Base-by-base conservation (phyloP, 495 filamentous ascomycete species). In the Aspergillus carlsbadensis region DNA sequence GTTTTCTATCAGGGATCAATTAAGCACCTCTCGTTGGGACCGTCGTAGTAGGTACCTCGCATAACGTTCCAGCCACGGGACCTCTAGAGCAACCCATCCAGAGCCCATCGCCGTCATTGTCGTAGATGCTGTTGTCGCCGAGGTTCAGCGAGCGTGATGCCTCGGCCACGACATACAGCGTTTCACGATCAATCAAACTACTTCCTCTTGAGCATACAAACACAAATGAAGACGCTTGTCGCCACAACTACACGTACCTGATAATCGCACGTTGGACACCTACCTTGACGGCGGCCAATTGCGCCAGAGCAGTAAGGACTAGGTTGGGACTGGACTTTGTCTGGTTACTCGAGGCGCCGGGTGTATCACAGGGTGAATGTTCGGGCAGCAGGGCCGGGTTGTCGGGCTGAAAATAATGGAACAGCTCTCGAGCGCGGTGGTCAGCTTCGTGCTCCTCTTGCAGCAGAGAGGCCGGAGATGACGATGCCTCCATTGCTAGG, bases 91-190 rank as follows among this genome's bases (percentile, higher is more conserved):
- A 78, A 2, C 77, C 77, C 56, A 76, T 66, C 77, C 76, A 80
- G 21, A 80, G 64, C 1, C 63, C 68, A 59, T 81, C 77, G 17
- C 66, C 75, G 13, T 64, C 65, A 13, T 61, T 67, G 21, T 69
- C 67, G 52, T 64, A 66, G 21, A 63, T 58, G 10, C 52, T 50
- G 47, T 54, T 72, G 44, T 78, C 65, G 3, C 59, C 56, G 6
- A 82, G 59, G 43, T 71, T 64, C 8, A 80, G 52, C 6, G 76
- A 78, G 58, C 71, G 77, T 13, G 78, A 77, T 17, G 70, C 63
- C 54, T 82, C 79, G 10, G 77, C 77, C 42, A 80, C 65, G 37
- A 78, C 77, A 50, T 80, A 80, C 52, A 80, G 78, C 14, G 66
- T 78, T 34, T 66, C 55, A 5, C 56, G 58, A 44, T 59, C 58